Conservation (phyloP, 2,329 filamentous ascomycete species). For the Ascochyta viciae-villosae region DNA sequence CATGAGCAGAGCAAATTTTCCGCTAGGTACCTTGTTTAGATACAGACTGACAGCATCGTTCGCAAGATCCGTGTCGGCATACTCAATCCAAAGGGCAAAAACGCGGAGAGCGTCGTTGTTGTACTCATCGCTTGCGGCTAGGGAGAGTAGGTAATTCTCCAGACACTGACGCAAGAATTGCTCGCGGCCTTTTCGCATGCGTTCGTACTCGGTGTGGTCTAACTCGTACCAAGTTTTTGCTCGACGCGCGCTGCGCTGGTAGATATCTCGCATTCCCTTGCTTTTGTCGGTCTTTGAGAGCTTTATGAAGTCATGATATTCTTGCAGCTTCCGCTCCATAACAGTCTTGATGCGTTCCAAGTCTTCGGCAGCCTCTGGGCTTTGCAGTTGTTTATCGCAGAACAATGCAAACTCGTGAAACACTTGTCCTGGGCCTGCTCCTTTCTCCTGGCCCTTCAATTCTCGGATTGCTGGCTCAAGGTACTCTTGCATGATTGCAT, state of each 20-base stretch:
- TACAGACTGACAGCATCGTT: slow-evolving; percentile 78
- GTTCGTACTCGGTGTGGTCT: slow-evolving; percentile 84
- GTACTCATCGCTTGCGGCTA: slow-evolving; percentile 85
- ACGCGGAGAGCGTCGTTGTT: slow-evolving; percentile 91
- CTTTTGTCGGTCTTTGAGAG: slow-evolving; percentile 59
- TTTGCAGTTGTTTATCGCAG: slow-evolving; percentile 92
- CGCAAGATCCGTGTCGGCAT: slow-evolving; percentile 75
- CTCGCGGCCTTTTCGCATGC: slow-evolving; percentile 76
- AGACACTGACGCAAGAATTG: slow-evolving; percentile 87
- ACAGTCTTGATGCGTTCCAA: slow-evolving; percentile 80
- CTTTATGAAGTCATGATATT: slow-evolving; percentile 75
- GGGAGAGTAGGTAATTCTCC: slow-evolving; percentile 88
- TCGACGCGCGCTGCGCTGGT: slow-evolving; percentile 68
- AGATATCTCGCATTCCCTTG: slow-evolving; percentile 56
- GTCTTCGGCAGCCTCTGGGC: slow-evolving; percentile 83
- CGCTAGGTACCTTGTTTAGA: slow-evolving; percentile 77
- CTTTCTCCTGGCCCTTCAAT: slow-evolving; percentile 71
- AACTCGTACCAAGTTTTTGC: slow-evolving; percentile 90
- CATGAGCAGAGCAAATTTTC: slow-evolving; percentile 92
- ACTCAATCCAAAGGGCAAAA: slow-evolving; percentile 91
- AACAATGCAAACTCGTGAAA: slow-evolving; percentile 96
- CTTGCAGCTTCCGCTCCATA: slow-evolving; percentile 79
- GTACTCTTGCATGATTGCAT: slow-evolving; percentile 86
- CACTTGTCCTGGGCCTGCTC: slow-evolving; percentile 81
- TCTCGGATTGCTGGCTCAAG: slow-evolving; percentile 84